Percentiles rank a stretch among this genome's conserved stretches.
These are phyloP conservation scores for Botrytis pseudocinerea DNA, from an alignment of 2,329 filamentous ascomycete genomes.

Conservation along the genomic window DNA sequence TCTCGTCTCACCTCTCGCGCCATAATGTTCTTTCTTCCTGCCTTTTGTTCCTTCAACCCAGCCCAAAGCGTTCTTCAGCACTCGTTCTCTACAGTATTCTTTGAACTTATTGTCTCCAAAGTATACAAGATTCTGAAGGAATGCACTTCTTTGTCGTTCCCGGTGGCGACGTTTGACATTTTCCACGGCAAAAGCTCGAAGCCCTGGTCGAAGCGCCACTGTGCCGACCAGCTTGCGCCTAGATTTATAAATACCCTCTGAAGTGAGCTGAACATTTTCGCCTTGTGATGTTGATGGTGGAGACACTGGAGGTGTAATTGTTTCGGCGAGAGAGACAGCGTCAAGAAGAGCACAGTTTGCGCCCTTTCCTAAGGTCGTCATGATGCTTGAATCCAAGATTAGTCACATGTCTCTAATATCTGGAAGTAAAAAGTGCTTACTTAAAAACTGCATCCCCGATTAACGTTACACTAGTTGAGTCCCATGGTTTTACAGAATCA, in stretches of 20 bases:
- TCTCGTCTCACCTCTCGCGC: conserved; percentile 15
- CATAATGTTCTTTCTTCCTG: conserved; percentile 19
- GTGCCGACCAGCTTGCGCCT: neutral
- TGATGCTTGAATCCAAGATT: conserved; percentile 29
- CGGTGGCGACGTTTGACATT: conserved; percentile 34
- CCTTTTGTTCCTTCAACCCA: conserved; percentile 29
- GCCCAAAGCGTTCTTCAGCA: conserved; percentile 33
- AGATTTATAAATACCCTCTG: neutral
- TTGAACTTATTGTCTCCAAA: conserved; percentile 34
- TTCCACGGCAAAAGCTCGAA: conserved; percentile 29
- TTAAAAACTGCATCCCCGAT: conserved; percentile 38
- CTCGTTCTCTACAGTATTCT: conserved; percentile 31
- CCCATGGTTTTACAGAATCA: conserved; percentile 34
- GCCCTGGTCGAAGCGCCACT: conserved; percentile 19
- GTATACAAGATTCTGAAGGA: conserved; percentile 37
- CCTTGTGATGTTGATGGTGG: neutral
- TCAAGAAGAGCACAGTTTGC: conserved; percentile 39
- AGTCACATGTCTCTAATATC: neutral
- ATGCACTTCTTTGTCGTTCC: conserved; percentile 32
- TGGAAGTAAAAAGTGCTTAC: conserved; percentile 23
- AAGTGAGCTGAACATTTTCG: neutral
- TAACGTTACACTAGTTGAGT: conserved; percentile 32
- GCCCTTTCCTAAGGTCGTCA: conserved; percentile 37
- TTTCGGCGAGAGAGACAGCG: conserved; percentile 33
- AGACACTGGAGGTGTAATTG: conserved; percentile 17